Evolutionary conservation across 2,329 filamentous ascomycete species (phyloP).

Genomic region (Arthrobotrys conoides): DNA sequence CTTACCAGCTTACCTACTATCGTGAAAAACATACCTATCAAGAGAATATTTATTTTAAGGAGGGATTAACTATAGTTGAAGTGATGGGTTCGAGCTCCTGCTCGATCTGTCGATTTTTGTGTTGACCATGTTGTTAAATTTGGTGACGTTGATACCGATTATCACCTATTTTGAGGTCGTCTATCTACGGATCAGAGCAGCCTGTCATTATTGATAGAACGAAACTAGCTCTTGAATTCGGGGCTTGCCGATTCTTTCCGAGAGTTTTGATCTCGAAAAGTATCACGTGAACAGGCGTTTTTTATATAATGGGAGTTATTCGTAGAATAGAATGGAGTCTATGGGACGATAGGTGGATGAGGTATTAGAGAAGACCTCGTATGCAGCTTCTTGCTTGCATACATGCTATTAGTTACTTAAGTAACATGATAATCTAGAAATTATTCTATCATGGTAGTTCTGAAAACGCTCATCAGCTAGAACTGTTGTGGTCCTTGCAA

Average conservation of each 20-base stretch:
- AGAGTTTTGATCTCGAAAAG: background rate
- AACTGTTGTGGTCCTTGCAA: background rate
- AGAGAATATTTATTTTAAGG: background rate
- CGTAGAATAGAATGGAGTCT: no score
- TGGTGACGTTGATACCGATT: background rate
- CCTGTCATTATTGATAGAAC: background rate
- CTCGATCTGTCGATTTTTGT: background rate
- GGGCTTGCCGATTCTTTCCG: no score
- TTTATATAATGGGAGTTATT: background rate
- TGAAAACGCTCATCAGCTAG: background rate
- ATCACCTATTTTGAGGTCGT: no score
- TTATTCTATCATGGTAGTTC: slow-evolving; percentile 4
- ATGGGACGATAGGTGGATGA: no score
- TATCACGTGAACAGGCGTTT: background rate
- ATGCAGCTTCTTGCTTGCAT: background rate
- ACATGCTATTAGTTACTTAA: slow-evolving; percentile 4
- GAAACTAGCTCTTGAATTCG: background rate
- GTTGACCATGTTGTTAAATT: slow-evolving; percentile 14
- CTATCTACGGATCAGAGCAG: no score
- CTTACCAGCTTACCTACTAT: no score
- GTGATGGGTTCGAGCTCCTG: background rate
- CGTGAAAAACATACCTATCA: no score
- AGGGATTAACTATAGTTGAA: background rate
- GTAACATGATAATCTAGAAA: background rate
- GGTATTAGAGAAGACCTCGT: background rate